Conservation (phyloP, 768 basidiomycete genomes). For the Suillus fuscotomentosus region DNA sequence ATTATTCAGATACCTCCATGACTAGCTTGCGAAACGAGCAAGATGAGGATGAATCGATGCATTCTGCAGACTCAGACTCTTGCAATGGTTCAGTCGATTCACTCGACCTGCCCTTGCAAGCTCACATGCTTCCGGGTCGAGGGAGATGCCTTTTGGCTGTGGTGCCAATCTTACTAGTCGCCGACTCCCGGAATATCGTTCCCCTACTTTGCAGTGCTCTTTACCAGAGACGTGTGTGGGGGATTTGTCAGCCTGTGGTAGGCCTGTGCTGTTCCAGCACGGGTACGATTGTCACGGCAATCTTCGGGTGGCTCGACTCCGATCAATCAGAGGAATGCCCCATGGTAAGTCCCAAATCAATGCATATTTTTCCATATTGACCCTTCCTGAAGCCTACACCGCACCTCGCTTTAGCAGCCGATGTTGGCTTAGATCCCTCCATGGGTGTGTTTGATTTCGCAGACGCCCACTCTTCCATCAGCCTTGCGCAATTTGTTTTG, state of each 20-base stretch:
- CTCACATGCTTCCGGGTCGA: not conserved
- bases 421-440: not conserved
- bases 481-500: not conserved
- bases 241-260: constrained; percentile 4
- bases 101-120: constrained; percentile 5
- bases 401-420: not conserved
- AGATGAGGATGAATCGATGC: not conserved
- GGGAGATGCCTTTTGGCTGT: not conserved
- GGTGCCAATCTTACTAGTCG: constrained; percentile 6
- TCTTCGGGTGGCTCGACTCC: not conserved
- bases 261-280: not conserved
- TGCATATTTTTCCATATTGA: not conserved
- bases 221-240: constrained; percentile 8
- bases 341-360: not conserved
- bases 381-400: not conserved
- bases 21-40: not conserved
- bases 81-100: not conserved
- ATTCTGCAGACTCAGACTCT: not conserved
- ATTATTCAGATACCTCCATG: too few species aligned
- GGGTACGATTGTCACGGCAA: not conserved
- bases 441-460: not conserved
- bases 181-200: constrained; percentile 2
- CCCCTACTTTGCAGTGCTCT: constrained; percentile 1
- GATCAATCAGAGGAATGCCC: not conserved
- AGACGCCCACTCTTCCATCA: not conserved